phyloP scores from a whole-genome alignment of 2,329 filamentous ascomycete species.

The Karstenula rhodostoma region DNA sequence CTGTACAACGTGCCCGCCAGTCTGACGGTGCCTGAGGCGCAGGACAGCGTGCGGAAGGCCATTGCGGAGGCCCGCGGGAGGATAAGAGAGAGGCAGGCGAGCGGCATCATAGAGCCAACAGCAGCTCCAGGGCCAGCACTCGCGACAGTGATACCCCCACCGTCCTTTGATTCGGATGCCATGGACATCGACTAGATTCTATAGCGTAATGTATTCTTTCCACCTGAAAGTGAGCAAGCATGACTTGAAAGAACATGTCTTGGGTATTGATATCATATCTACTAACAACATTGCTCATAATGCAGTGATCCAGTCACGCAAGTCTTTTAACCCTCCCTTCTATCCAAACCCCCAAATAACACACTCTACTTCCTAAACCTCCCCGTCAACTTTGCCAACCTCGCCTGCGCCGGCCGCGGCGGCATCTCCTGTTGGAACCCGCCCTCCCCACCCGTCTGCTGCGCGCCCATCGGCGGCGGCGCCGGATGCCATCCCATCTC shows the following conservation, averaged over 20 bases:
- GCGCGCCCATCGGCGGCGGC: slow-evolving; percentile 28
- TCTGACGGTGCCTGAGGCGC: slow-evolving; percentile 75
- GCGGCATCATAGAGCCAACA: slow-evolving; percentile 42
- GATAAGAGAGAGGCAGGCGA: slow-evolving; percentile 66
- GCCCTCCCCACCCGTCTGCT: slow-evolving; percentile 35
- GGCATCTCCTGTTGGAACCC: slow-evolving; percentile 34
- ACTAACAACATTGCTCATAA: slow-evolving; percentile 16
- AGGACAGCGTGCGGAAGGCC: slow-evolving; percentile 78
- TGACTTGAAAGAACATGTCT: background rate
- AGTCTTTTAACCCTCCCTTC: background rate
- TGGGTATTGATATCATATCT: slow-evolving; percentile 20
- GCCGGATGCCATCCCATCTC: slow-evolving; percentile 40
- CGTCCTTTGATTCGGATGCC: slow-evolving; percentile 62
- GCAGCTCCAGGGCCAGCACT: slow-evolving; percentile 8
- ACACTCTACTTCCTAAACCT: slow-evolving; percentile 34
- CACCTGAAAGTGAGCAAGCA: background rate
- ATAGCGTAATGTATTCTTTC: background rate
- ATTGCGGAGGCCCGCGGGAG: slow-evolving; percentile 81
- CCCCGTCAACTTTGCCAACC: slow-evolving; percentile 38
- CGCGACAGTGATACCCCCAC: slow-evolving; percentile 18
- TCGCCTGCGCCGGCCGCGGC: slow-evolving; percentile 41
- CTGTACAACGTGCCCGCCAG: slow-evolving; percentile 84
- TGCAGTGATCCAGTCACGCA: slow-evolving; percentile 42
- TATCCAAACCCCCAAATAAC: background rate
- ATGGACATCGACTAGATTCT: slow-evolving; percentile 70